Conservation (phyloP, 169 alveolate species). For the Plasmodium gaboni region DNA sequence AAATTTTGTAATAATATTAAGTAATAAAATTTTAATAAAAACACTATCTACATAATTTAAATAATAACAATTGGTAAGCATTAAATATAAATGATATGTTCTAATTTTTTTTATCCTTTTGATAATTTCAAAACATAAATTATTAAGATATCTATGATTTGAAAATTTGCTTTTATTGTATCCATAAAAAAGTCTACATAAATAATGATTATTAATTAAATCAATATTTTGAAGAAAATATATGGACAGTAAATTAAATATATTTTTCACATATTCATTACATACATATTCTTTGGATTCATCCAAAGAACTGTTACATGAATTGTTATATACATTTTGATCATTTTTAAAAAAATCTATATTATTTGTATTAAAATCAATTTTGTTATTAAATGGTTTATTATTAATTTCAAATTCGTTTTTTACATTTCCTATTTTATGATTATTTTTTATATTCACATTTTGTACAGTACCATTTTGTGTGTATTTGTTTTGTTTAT, state of each 20-base stretch:
- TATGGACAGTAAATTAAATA: conserved; percentile 46
- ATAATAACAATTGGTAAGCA: conserved; percentile 51
- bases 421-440: neutral
- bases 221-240: conserved; percentile 72
- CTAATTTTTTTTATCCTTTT: conserved; percentile 74
- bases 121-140: conserved; percentile 72
- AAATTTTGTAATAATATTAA: conserved; percentile 29
- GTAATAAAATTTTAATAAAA: conserved; percentile 33
- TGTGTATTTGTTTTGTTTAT: neutral
- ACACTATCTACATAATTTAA: conserved; percentile 35
- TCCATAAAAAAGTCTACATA: conserved; percentile 73
- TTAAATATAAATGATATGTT: conserved; percentile 68
- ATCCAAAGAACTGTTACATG: neutral
- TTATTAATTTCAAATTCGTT: neutral
- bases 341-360: conserved; percentile 7
- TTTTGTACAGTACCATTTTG: neutral
- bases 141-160: conserved; percentile 64
- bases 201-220: conserved; percentile 60
- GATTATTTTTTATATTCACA: neutral
- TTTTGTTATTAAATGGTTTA: neutral
- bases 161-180: conserved; percentile 67
- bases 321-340: conserved; percentile 24
- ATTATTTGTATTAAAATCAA: neutral
- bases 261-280: conserved; percentile 59
- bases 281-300: conserved; percentile 27